phyloP scores from a whole-genome alignment of 2,329 filamentous ascomycete species.

The Orbilia brochopaga region DNA sequence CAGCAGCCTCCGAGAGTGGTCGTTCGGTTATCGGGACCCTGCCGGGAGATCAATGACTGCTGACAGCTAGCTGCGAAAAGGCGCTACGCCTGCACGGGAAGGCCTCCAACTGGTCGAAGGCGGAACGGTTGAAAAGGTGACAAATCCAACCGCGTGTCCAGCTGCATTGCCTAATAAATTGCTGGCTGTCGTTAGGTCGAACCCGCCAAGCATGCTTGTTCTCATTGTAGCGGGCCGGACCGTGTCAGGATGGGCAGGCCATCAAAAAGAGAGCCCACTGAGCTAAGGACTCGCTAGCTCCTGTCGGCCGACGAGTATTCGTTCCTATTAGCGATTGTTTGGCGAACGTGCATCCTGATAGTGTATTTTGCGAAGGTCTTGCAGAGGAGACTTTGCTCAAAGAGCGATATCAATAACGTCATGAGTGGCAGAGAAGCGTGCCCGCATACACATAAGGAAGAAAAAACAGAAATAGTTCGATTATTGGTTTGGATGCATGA shows the following conservation, averaged over 20 bases:
- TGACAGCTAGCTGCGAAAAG: conserved; percentile 18
- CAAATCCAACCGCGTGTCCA: conserved; percentile 5
- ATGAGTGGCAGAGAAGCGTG: conserved; percentile 24
- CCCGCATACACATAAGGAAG: conserved; percentile 17
- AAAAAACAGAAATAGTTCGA: conserved; percentile 7
- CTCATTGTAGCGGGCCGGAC: conserved; percentile 36
- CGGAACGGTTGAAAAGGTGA: conserved; percentile 17
- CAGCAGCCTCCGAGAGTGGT: conserved; percentile 12
- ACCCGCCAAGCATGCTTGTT: too few species aligned
- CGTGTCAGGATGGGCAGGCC: conserved; percentile 30
- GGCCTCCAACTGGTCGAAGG: conserved; percentile 5
- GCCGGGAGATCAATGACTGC: conserved; percentile 32
- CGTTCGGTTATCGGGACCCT: conserved; percentile 29
- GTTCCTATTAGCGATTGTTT: conserved; percentile 34
- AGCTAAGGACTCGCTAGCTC: conserved; percentile 25
- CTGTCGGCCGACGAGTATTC: conserved; percentile 16
- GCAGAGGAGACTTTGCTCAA: neutral
- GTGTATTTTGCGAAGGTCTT: conserved; percentile 6
- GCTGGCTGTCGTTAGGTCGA: too few species aligned
- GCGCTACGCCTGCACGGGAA: conserved; percentile 14
- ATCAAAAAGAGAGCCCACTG: conserved; percentile 30
- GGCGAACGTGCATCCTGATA: conserved; percentile 1
- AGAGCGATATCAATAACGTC: conserved; percentile 36
- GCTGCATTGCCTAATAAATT: neutral
- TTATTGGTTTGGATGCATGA: conserved; percentile 1